Evolutionary conservation across 208 protist species (phyloP).

Genomic region (Paratrypanosoma confusum): DNA sequence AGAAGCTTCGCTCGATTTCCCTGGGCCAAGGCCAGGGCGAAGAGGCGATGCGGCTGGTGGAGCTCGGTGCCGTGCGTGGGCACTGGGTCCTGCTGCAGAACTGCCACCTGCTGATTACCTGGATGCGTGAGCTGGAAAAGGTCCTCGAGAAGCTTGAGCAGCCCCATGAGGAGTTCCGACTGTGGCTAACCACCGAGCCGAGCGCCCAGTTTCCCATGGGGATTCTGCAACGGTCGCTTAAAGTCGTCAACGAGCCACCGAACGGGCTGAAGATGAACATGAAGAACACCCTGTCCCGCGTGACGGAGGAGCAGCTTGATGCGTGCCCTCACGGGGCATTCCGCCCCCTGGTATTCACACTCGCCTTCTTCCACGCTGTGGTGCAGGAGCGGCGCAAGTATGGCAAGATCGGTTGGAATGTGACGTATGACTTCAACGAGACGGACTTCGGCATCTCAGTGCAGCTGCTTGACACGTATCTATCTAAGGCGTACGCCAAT

Average conservation of each 20-base stretch:
- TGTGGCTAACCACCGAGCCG: slow-evolving; percentile 99
- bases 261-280: slow-evolving; percentile 99
- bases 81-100: slow-evolving; percentile 99
- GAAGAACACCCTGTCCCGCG: slow-evolving; percentile 93
- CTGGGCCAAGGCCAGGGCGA: slow-evolving; percentile 97
- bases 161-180: slow-evolving; percentile 95
- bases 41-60: slow-evolving; percentile 93
- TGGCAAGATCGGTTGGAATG: slow-evolving; percentile 98
- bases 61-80: slow-evolving; percentile 90
- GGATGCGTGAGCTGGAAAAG: slow-evolving; percentile 98
- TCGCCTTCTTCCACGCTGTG: slow-evolving; percentile 98
- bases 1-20: slow-evolving; percentile 92
- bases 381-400: slow-evolving; percentile 97
- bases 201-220: slow-evolving; percentile 96
- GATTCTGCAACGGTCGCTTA: slow-evolving; percentile 95
- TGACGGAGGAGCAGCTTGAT: slow-evolving; percentile 92
- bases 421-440: slow-evolving; percentile 99
- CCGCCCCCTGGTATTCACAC: slow-evolving; percentile 95
- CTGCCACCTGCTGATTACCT: slow-evolving; percentile 96
- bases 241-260: slow-evolving; percentile 98
- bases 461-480: slow-evolving; percentile 93
- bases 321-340: slow-evolving; percentile 94
- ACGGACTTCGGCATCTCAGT: slow-evolving; percentile 98
- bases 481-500: slow-evolving; percentile 94
- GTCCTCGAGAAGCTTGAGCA: slow-evolving; percentile 92